Conservation (phyloP, 345 rosid species). For the Eucalyptus pauciflora region DNA sequence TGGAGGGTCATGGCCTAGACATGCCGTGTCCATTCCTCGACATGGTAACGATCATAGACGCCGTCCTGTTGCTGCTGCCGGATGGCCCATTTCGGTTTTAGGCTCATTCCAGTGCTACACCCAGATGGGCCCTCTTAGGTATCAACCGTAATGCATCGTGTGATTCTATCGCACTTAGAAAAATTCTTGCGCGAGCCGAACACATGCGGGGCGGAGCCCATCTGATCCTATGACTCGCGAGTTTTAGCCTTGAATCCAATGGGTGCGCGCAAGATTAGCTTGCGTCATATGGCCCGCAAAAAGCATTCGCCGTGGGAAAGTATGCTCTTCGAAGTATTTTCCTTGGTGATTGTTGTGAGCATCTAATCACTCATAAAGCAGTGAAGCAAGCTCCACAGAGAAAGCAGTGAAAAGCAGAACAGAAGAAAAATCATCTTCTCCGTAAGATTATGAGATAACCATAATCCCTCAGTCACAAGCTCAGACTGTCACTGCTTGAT, state of each 20-base stretch:
- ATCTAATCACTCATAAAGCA: background rate
- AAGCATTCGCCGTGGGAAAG: background rate
- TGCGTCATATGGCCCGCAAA: background rate
- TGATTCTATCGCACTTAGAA: accelerated
- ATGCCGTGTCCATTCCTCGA: background rate
- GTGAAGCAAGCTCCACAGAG: background rate
- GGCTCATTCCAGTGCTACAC: background rate
- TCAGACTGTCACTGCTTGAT: background rate
- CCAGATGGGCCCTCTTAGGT: background rate
- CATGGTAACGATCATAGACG: background rate
- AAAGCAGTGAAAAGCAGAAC: background rate
- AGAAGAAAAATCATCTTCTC: background rate
- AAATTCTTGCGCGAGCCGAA: background rate
- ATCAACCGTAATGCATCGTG: background rate
- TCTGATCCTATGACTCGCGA: background rate
- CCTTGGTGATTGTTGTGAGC: background rate
- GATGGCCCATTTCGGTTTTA: background rate
- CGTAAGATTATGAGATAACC: background rate
- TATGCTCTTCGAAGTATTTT: background rate
- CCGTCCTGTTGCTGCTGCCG: background rate
- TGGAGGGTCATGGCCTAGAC: background rate
- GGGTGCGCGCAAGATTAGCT: background rate
- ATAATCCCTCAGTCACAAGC: too few relatives aligned
- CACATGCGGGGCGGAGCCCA: background rate
- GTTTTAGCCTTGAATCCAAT: background rate